Conservation (phyloP, 805 yeast species). For the Saccharomyces mikatae region DNA sequence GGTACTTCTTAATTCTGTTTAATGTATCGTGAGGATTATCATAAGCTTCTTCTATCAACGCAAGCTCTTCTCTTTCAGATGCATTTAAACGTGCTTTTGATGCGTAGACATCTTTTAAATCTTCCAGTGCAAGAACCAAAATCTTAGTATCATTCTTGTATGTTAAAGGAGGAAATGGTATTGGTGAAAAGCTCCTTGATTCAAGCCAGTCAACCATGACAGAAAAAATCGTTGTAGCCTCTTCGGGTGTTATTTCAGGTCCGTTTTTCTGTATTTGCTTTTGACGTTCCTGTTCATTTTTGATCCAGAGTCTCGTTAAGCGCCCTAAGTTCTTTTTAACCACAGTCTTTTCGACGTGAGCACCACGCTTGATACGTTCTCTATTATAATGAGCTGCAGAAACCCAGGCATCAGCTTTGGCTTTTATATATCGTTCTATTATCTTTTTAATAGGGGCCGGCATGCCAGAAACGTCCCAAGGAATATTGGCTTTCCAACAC, state of each 20-base stretch:
- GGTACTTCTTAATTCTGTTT: constrained; percentile 70
- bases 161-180: constrained; percentile 87
- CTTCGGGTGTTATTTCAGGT: constrained; percentile 76
- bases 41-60: constrained; percentile 90
- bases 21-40: constrained; percentile 94
- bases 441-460: constrained; percentile 85
- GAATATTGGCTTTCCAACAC: constrained; percentile 98
- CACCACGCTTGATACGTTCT: constrained; percentile 82
- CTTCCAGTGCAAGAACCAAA: constrained; percentile 80
- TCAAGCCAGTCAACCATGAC: constrained; percentile 91
- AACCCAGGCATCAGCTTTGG: constrained; percentile 96
- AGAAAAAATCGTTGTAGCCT: constrained; percentile 79
- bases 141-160: constrained; percentile 92
- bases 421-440: constrained; percentile 81
- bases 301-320: constrained; percentile 84
- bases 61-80: constrained; percentile 83
- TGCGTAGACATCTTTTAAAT: constrained; percentile 70
- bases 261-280: constrained; percentile 72
- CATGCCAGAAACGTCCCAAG: constrained; percentile 95
- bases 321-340: constrained; percentile 91
- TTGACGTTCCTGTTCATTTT: constrained; percentile 86
- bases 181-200: constrained; percentile 70
- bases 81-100: constrained; percentile 74
- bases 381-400: constrained; percentile 89
- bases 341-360: constrained; percentile 86